These are phyloP conservation scores for Auricularia sp. DNA, from an alignment of 768 basidiomycete species.

Conservation along the genomic window DNA sequence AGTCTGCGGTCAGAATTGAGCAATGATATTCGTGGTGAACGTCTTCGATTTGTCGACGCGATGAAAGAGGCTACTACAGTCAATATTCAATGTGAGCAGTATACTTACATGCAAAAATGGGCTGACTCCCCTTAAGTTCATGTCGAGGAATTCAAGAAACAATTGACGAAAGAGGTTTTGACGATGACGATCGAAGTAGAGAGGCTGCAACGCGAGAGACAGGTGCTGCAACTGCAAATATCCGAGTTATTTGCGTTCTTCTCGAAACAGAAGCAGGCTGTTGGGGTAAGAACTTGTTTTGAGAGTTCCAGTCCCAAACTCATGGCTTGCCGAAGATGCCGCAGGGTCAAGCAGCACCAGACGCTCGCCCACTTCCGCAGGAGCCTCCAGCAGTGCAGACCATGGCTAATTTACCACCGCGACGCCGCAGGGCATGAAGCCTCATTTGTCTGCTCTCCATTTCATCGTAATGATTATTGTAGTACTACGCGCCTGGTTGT, in stretches of 20 bases:
- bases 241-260: constrained; percentile 66
- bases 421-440: not conserved
- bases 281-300: not conserved
- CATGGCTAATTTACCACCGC: not conserved
- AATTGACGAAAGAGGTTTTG: constrained; percentile 64
- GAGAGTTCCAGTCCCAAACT: not conserved
- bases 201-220: constrained; percentile 54
- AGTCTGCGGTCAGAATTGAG: constrained; percentile 48
- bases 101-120: constrained; percentile 10
- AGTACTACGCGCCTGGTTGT: no score
- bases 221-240: constrained; percentile 57
- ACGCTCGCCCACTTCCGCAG: not conserved
- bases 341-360: not conserved
- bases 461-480: no score
- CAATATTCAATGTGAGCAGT: constrained; percentile 59
- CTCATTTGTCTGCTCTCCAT: no score
- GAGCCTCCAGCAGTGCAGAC: not conserved
- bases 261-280: constrained; percentile 37
- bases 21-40: constrained; percentile 76
- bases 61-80: constrained; percentile 90
- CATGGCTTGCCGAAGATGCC: not conserved
- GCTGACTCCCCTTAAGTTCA: constrained; percentile 40
- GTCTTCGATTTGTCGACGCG: constrained; percentile 83
- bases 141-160: constrained; percentile 80
- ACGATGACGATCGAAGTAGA: constrained; percentile 66